Conservation (phyloP, 306 rosid species). For the Herpetospermum pedunculosum region DNA sequence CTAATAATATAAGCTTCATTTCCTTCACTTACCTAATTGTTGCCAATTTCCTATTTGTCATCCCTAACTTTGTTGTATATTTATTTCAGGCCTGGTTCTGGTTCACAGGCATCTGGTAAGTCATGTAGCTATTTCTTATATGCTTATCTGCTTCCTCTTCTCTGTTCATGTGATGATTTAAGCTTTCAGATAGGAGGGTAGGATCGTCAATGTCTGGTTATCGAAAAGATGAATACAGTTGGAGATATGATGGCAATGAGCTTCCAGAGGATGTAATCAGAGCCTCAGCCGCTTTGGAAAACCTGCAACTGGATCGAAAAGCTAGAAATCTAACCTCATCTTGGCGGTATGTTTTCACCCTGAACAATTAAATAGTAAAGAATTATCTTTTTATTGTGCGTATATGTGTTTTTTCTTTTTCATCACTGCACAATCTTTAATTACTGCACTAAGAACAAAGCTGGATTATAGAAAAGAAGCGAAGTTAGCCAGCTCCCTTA, state of each 20-base stretch:
- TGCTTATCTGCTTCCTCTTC: conserved; percentile 18
- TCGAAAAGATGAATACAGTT: conserved; percentile 86
- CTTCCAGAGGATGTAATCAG: conserved; percentile 72
- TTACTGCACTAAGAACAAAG: not conserved
- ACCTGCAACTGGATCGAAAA: conserved; percentile 91
- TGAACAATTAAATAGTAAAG: not conserved
- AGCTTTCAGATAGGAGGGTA: conserved; percentile 82
- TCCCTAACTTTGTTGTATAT: not conserved
- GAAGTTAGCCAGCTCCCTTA: not conserved
- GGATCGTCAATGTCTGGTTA: conserved; percentile 74
- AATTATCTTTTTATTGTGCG: not conserved
- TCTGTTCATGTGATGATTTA: conserved; percentile 30
- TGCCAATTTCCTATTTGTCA: not conserved
- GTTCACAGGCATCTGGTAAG: conserved; percentile 90
- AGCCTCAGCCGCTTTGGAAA: conserved; percentile 82
- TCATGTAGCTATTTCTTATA: conserved; percentile 16
- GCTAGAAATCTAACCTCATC: conserved; percentile 96
- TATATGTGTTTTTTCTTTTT: not conserved
- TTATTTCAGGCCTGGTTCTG: conserved; percentile 56
- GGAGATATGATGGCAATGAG: conserved; percentile 86
- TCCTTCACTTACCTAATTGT: conserved; percentile 3
- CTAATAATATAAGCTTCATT: conserved; percentile 11
- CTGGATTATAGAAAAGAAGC: not conserved
- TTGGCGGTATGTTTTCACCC: conserved; percentile 68
- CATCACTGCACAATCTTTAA: not conserved